These are phyloP conservation scores for Euphrasia arctica DNA, from an alignment of 305 asterid genomes.

Conservation along the genomic window DNA sequence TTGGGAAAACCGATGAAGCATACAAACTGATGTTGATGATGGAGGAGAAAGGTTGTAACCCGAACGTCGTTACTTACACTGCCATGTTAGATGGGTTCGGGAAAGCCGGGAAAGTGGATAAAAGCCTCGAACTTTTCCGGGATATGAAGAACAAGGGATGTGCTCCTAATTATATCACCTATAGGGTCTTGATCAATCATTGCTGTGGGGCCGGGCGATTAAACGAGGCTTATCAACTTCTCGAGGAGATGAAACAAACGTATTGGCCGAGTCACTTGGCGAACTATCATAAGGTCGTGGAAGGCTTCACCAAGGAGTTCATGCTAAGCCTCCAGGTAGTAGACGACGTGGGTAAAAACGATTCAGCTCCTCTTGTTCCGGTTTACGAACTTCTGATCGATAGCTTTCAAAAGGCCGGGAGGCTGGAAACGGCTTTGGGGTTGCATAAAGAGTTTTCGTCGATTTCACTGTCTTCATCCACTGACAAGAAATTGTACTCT, in stretches of 20 bases:
- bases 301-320: slow-evolving; percentile 76
- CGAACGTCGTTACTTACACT: slow-evolving; percentile 91
- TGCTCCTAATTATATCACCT: slow-evolving; percentile 83
- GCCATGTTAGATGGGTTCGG: slow-evolving; percentile 96
- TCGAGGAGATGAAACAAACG: slow-evolving; percentile 90
- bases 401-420: slow-evolving; percentile 78
- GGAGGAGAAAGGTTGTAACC: slow-evolving; percentile 93
- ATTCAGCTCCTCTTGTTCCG: slow-evolving; percentile 56
- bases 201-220: slow-evolving; percentile 55
- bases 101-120: slow-evolving; percentile 62
- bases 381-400: slow-evolving; percentile 67
- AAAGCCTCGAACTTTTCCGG: slow-evolving; percentile 57
- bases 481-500: slow-evolving; percentile 41
- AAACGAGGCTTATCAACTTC: slow-evolving; percentile 79
- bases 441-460: slow-evolving; percentile 58
- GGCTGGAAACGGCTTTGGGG: slow-evolving; percentile 65
- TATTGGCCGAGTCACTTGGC: slow-evolving; percentile 71
- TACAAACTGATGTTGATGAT: slow-evolving; percentile 85
- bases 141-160: slow-evolving; percentile 66
- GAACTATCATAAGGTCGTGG: slow-evolving; percentile 69
- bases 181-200: slow-evolving; percentile 68
- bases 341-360: slow-evolving; percentile 50
- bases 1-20: slow-evolving; percentile 86
- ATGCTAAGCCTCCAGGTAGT: slow-evolving; percentile 57
- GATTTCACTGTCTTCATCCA: slow-evolving; percentile 30